A percentile compares a stretch with the other conserved stretches of the same genome.
These are phyloP conservation scores for Alternaria sp. DNA, from an alignment of 2,329 filamentous ascomycete genomes.

Conservation along the genomic window DNA sequence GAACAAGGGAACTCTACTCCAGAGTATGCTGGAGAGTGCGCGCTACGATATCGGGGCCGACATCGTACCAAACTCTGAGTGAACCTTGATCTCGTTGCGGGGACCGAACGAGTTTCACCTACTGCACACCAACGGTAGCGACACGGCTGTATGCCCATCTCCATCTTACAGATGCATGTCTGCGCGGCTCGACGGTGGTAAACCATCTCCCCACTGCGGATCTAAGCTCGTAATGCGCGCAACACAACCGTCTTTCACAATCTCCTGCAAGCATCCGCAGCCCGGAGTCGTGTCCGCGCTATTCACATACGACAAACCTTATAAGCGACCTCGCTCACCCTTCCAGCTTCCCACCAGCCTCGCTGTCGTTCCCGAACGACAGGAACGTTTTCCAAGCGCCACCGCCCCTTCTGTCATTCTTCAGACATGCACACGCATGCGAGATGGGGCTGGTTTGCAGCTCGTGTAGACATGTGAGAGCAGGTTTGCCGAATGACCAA, in stretches of 20 bases:
- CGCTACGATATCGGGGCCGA: conserved; percentile 8
- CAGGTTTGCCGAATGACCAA: not conserved
- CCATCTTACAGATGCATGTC: conserved; percentile 4
- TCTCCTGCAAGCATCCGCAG: not conserved
- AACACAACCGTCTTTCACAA: not conserved
- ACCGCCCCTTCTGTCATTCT: not conserved
- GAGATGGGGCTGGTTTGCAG: not conserved
- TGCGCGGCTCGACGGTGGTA: not conserved
- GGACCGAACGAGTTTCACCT: not conserved
- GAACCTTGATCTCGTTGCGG: conserved; percentile 3
- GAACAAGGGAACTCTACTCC: not conserved
- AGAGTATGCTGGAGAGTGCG: not conserved
- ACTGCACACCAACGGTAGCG: not conserved
- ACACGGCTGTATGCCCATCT: not conserved
- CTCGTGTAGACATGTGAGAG: not conserved
- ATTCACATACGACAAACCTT: not conserved
- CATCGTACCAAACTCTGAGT: conserved; percentile 11
- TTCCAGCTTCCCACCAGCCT: not conserved
- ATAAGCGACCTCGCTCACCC: not conserved
- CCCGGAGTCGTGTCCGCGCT: not conserved
- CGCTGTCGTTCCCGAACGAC: not conserved
- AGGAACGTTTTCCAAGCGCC: not conserved
- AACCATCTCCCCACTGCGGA: not conserved
- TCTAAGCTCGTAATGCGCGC: not conserved
- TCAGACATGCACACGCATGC: not conserved